Evolutionary conservation across 805 yeast species (phyloP), one percentile per base, ranked within the genome.

Genomic region (Lipomyces sp.): DNA sequence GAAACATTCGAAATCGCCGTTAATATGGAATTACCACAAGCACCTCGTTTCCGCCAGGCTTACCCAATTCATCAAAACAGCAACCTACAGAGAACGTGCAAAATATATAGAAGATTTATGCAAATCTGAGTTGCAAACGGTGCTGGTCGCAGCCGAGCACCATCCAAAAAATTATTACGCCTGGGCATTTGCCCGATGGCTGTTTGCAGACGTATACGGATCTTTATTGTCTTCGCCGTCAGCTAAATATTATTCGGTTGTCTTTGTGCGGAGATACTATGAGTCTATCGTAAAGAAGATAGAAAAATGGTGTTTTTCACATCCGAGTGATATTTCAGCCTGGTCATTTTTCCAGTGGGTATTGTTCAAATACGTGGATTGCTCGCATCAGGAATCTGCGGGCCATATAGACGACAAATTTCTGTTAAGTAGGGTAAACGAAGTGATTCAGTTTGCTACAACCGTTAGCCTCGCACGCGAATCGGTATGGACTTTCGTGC

Each of bases 81-180:
- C 34, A 51, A 32, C 15, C 10, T 13, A 51, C 48, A 39, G 55
- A 18, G 53, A 65, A 13, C 57, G 56, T 5, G 57, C 57, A 10
- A 32, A 33, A n/a, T 42, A 30, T 42, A 54, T 65, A 18, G 69
- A 66, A 33, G 57, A 58, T 2, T 29, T 64, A 11, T 66, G 69
- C 42, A 56, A 61, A 30, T 5, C 24, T 6, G 69, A 80, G 66
- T 60, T 75, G 39, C 63, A 61, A 15, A 62, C 74, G 1, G 76
- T 83, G 1, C 62, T 76, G 1, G 59, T 58, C 7, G 81, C 87
- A 0, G 79, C 79, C 0, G 72, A 66, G 32, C 66, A 73, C 11
- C 87, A 84, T 69, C 81, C 81, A 8, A 71, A 78, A 54, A 85
- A 83, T 71, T 84, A 84, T 71, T 84, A 84, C 63, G 85, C 86